Evolutionary conservation across 352 stramenopile genomes (phyloP).

Genomic region (Paralagenidium karlingii): DNA sequence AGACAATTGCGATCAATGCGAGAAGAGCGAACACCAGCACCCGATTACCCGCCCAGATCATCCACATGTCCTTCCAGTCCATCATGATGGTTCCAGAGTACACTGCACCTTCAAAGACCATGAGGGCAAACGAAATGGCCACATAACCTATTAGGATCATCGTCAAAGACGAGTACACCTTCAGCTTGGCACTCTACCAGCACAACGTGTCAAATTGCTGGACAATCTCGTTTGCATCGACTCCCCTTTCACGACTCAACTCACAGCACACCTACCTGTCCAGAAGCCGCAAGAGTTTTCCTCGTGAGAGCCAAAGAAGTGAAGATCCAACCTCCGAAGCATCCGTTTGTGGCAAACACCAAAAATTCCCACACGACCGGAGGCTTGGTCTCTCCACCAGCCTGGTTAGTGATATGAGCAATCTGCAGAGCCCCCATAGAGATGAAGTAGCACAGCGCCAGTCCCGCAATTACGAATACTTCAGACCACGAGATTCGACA

Average conservation of each 20-base stretch:
- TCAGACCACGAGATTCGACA: constrained; percentile 60
- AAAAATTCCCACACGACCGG: constrained; percentile 66
- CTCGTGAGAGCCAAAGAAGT: constrained; percentile 58
- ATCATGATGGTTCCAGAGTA: constrained; percentile 51
- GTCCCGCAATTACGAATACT: constrained; percentile 54
- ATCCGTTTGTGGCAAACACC: constrained; percentile 64
- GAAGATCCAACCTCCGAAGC: constrained; percentile 82
- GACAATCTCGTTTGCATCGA: neutral
- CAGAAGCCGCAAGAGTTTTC: constrained; percentile 67
- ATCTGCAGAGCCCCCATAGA: constrained; percentile 65
- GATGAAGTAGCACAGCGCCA: constrained; percentile 73
- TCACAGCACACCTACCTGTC: constrained; percentile 27
- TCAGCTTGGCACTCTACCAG: constrained; percentile 53
- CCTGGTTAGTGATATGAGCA: constrained; percentile 67
- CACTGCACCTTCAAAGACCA: constrained; percentile 59
- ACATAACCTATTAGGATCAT: constrained; percentile 49
- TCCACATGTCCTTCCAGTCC: constrained; percentile 60
- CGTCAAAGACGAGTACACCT: constrained; percentile 57
- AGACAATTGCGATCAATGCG: constrained; percentile 53
- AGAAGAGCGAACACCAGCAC: constrained; percentile 59
- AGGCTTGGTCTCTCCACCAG: constrained; percentile 41
- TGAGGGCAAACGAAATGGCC: constrained; percentile 56
- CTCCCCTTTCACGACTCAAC: neutral
- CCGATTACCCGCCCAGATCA: constrained; percentile 65
- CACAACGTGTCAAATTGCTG: neutral